Evolutionary conservation across 148 eudicot genomes (phyloP), one percentile per base, ranked within the genome.

Genomic region (Suaeda aralocaspica): DNA sequence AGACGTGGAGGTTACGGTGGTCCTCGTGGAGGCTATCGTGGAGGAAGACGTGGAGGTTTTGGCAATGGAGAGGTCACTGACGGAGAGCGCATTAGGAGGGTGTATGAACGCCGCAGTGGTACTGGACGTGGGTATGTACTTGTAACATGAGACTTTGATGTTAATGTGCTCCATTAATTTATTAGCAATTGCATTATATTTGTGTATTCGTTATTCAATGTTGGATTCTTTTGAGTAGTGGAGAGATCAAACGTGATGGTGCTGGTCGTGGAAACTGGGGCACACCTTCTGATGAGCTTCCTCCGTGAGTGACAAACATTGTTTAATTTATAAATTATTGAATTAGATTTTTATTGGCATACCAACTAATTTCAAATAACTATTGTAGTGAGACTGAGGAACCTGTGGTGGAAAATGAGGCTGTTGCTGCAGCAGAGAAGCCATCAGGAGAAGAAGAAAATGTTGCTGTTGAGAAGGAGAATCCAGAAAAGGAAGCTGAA

Each of bases 191-290:
- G 26, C 21, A 26, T 28, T 36, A 9, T 58, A 0, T 0, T 58
- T n/a, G n/a, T n/a, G n/a, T n/a, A n/a, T 56, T 10, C 1, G 2
- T 56, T 19, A 42, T 63, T 11, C 48, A 39, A 13, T 10, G 19
- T 15, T 48, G 36, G 33, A 26, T 22, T 66, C 18, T 41, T 22
- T 13, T 66, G 10, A 18, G 36, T 69, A 92, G 98, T 26, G 78
- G 53, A 79, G 93, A 86, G 50, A 0, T 74, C 72, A 92, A 89
- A 64, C 92, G 96, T 33, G 97, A 89, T 9, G 97, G 97, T 64
- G 78, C 88, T 79, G 96, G 98, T 44, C 89, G 91, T 64, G 91
- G 92, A 36, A 89, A 92, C 74, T 92, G 98, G 98, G 98, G 96
- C 59, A 66, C 88, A 39, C 75, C 93, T 25, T 68, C 82, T 80